These are phyloP conservation scores for Leishmania gerbilli DNA, from an alignment of 208 protist genomes.

Conservation along the genomic window DNA sequence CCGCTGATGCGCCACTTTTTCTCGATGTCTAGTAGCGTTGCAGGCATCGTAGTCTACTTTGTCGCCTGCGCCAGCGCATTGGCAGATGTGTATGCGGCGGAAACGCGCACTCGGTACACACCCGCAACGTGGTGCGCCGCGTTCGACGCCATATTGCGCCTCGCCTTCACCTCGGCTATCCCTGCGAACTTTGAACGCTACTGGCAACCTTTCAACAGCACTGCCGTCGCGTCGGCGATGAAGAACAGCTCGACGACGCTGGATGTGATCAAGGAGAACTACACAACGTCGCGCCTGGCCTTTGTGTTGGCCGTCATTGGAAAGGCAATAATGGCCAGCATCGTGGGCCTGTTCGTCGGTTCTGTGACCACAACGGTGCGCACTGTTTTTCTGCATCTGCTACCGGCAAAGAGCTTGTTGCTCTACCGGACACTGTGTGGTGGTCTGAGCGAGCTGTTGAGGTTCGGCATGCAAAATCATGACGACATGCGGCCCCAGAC, in stretches of 20 bases:
- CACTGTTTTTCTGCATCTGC: slow-evolving; percentile 40
- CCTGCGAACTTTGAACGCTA: slow-evolving; percentile 24
- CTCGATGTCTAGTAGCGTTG: slow-evolving; percentile 33
- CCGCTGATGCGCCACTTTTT: slow-evolving; percentile 32
- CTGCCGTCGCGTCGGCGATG: slow-evolving; percentile 34
- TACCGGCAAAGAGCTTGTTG: slow-evolving; percentile 50
- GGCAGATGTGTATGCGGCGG: slow-evolving; percentile 42
- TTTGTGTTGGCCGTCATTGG: slow-evolving; percentile 62
- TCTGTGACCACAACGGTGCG: slow-evolving; percentile 54
- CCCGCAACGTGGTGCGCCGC: slow-evolving; percentile 43
- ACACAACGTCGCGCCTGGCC: slow-evolving; percentile 34
- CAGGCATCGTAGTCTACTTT: slow-evolving; percentile 54
- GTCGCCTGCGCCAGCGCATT: slow-evolving; percentile 57
- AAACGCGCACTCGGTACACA: slow-evolving; percentile 20
- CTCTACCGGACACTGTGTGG: slow-evolving; percentile 67
- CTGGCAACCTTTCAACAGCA: slow-evolving; percentile 58
- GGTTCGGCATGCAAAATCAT: slow-evolving; percentile 49
- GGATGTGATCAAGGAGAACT: slow-evolving; percentile 20
- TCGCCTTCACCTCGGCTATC: slow-evolving; percentile 55
- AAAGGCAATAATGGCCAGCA: slow-evolving; percentile 43
- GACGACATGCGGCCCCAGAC: slow-evolving; percentile 78
- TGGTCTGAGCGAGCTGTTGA: slow-evolving; percentile 46
- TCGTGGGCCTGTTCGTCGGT: slow-evolving; percentile 54
- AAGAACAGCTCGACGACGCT: slow-evolving; percentile 15
- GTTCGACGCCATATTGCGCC: slow-evolving; percentile 50